Percentiles rank a stretch among this genome's conserved stretches.
Conservation (phyloP, 805 yeast species). For the Candida saitoana region DNA sequence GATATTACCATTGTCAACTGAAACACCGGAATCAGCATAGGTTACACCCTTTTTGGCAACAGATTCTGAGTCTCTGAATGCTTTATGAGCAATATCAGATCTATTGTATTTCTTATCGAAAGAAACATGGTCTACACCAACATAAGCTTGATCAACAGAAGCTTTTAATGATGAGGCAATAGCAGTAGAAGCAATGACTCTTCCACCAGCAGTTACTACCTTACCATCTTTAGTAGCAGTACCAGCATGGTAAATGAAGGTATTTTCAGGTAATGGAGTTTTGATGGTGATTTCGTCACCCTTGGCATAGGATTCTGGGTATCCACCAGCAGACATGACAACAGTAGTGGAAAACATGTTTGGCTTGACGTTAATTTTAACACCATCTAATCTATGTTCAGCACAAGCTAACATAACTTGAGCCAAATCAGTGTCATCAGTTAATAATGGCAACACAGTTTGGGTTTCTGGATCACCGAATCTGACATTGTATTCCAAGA, state of each 20-base stretch:
- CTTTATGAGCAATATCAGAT: constrained; percentile 93
- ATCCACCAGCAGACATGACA: constrained; percentile 95
- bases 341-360: constrained; percentile 81
- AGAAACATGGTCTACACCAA: constrained; percentile 71
- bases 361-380: constrained; percentile 49
- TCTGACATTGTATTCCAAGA: constrained; percentile 93
- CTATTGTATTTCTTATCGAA: constrained; percentile 80
- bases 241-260: constrained; percentile 94
- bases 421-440: constrained; percentile 85
- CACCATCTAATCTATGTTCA: constrained; percentile 88
- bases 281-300: constrained; percentile 76
- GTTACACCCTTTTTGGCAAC: constrained; percentile 52
- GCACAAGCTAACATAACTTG: constrained; percentile 91
- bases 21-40: constrained; percentile 94
- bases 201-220: constrained; percentile 86
- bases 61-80: constrained; percentile 55
- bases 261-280: constrained; percentile 46
- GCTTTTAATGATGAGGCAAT: constrained; percentile 68
- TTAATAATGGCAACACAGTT: constrained; percentile 83
- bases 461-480: constrained; percentile 99
- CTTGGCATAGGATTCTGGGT: constrained; percentile 82
- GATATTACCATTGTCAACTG: constrained; percentile 91
- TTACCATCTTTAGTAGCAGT: constrained; percentile 59
- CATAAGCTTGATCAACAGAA: constrained; percentile 83
- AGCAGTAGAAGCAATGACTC: constrained; percentile 95